A percentile compares a stretch with the other conserved stretches of the same genome.
These are phyloP conservation scores for Aristolochia californica DNA, from an alignment of 164 flowering plant species.

Conservation along the genomic window DNA sequence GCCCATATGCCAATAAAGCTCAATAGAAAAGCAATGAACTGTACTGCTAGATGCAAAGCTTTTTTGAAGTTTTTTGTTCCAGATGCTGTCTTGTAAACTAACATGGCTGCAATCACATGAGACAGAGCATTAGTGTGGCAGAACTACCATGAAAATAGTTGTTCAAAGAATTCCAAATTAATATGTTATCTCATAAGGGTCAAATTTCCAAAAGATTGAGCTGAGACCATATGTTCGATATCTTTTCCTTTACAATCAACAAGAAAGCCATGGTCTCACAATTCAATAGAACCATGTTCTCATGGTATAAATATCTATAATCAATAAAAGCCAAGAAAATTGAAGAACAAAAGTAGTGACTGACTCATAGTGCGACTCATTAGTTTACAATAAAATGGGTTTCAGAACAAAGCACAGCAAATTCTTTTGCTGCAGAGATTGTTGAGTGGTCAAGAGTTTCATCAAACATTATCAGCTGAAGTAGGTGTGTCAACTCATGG, in stretches of 20 bases:
- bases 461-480: too few species aligned
- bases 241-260: neutral
- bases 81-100: conserved; percentile 78
- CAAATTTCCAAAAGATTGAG: neutral
- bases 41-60: conserved; percentile 62
- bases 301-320: too few species aligned
- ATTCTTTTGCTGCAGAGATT: too few species aligned
- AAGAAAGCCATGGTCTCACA: too few species aligned
- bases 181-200: neutral
- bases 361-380: too few species aligned
- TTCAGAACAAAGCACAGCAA: too few species aligned
- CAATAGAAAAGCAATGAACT: conserved; percentile 54
- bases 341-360: too few species aligned
- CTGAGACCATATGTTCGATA: neutral
- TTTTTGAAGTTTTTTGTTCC: conserved; percentile 81
- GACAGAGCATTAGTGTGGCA: neutral
- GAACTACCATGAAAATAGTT: neutral
- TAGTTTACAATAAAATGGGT: too few species aligned
- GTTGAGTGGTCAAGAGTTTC: too few species aligned
- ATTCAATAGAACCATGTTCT: too few species aligned
- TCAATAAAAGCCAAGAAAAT: too few species aligned
- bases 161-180: neutral
- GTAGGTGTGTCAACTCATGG: too few species aligned
- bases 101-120: conserved; percentile 58
- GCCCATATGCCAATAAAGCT: conserved; percentile 82